Evolutionary conservation across 441 rosid species (phyloP), one percentile per base, ranked within the genome.

Genomic region (Jatropha multifida): DNA sequence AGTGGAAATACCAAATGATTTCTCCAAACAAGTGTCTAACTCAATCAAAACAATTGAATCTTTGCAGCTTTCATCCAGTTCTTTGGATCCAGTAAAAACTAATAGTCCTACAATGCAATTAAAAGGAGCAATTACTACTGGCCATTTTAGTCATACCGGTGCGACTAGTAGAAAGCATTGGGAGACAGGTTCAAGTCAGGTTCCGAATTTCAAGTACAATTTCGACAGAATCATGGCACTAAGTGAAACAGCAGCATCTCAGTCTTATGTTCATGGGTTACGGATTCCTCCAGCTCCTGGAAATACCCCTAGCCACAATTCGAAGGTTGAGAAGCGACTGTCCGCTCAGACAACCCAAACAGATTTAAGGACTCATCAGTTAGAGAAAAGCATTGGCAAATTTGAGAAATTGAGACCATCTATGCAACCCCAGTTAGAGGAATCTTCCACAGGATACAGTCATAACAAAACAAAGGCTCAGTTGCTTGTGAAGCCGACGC

Each of bases 11-110:
- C 23, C 15, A 69, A 38, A 17, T 74, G 54, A 63, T 60, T 79
- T 71, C 54, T 78, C 65, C n/a, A 81, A 75, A 59, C 81, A 86
- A 56, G 73, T 86, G 0, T 79, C 72, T 68, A 73, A 84, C 38
- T 64, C 86, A 27, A 77, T 84, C 32, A 63, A 81, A 78, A 67
- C 74, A 40, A 80, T 88, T 55, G 88, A 86, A 44, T 78, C 85
- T 74, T 79, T 81, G 74, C 81, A 78, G 17, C 72, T 84, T 69
- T 73, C 71, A 79, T 78, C 87, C 27, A 51, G 68, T 46, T 62
- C 74, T n/a, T 62, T 52, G 10, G 51, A 65, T 40, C 74, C 56
- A 23, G 27, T 2, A 18, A n/a, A 37, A 69, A 49, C 18, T 37
- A n/a, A 46, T 12, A 9, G 8, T 69, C 32, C 37, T 11, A 18